These are phyloP conservation scores for Sporothrix pseudoabietina DNA, from an alignment of 2,329 filamentous ascomycete species.

Conservation along the genomic window DNA sequence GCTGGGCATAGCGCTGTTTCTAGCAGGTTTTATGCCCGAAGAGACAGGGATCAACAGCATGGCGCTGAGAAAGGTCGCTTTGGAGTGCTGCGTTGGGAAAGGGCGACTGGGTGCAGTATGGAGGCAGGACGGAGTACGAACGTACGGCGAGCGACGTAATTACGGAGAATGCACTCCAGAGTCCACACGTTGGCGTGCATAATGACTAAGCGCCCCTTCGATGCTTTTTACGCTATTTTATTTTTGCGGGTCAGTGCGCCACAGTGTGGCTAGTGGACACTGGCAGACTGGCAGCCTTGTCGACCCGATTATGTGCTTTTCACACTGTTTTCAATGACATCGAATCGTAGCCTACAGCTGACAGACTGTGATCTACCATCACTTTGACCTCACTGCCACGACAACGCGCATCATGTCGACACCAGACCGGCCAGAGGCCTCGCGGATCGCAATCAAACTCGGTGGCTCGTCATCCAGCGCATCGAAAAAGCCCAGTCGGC, in stretches of 20 bases:
- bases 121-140: too few species aligned
- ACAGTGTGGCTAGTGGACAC: conserved; percentile 13
- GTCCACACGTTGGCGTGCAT: neutral
- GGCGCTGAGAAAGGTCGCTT: conserved; percentile 5
- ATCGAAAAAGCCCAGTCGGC: conserved; percentile 39
- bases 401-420: conserved; percentile 43
- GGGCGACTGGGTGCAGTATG: neutral
- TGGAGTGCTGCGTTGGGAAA: conserved; percentile 2
- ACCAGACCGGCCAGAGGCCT: conserved; percentile 40
- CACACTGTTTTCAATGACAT: neutral
- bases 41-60: conserved; percentile 12
- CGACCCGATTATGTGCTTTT: neutral
- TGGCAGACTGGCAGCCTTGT: neutral
- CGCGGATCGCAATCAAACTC: conserved; percentile 55
- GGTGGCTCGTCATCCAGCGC: conserved; percentile 37
- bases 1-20: conserved; percentile 29
- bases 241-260: neutral
- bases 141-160: too few species aligned
- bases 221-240: too few species aligned
- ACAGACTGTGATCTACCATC: neutral
- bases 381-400: neutral
- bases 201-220: neutral
- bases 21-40: conserved; percentile 23
- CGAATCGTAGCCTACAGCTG: neutral
- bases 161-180: neutral